Conservation (phyloP, 2,329 filamentous ascomycete genomes). For the Nothophoma quercina region DNA sequence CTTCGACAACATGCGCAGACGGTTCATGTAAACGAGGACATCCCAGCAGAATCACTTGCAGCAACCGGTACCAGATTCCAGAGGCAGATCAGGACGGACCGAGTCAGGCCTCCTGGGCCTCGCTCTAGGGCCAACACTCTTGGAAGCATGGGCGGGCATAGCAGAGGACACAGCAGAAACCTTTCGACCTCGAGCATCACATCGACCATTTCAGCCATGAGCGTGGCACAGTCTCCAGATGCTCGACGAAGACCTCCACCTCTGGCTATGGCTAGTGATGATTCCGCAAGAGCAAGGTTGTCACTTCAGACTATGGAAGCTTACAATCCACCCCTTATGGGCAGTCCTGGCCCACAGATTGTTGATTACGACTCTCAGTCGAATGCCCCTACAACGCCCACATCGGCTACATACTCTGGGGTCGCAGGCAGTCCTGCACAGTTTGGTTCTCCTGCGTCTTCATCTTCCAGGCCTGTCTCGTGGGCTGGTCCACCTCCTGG, state of each 20-base stretch:
- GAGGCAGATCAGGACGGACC: conserved; percentile 86
- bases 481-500: conserved; percentile 76
- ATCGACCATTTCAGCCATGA: conserved; percentile 75
- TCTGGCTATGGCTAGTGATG: conserved; percentile 80
- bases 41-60: conserved; percentile 90
- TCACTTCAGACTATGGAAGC: conserved; percentile 66
- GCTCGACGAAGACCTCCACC: conserved; percentile 76
- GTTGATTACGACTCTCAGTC: conserved; percentile 71
- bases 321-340: conserved; percentile 66
- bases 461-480: conserved; percentile 73
- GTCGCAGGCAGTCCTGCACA: conserved; percentile 75
- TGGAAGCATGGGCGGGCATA: conserved; percentile 74
- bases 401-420: conserved; percentile 81
- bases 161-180: conserved; percentile 82
- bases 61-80: conserved; percentile 93
- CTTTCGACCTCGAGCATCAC: conserved; percentile 87
- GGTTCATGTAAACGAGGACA: conserved; percentile 96
- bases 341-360: conserved; percentile 69
- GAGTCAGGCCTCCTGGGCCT: conserved; percentile 75
- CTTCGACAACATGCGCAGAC: conserved; percentile 96
- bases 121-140: conserved; percentile 80
- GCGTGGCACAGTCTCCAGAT: conserved; percentile 57
- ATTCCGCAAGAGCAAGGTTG: conserved; percentile 64
- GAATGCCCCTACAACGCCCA: conserved; percentile 80
- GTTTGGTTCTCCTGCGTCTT: conserved; percentile 75